These are phyloP conservation scores for Ceratobasidium sp. DNA, from an alignment of 1,284 basidiomycete species.

Conservation along the genomic window DNA sequence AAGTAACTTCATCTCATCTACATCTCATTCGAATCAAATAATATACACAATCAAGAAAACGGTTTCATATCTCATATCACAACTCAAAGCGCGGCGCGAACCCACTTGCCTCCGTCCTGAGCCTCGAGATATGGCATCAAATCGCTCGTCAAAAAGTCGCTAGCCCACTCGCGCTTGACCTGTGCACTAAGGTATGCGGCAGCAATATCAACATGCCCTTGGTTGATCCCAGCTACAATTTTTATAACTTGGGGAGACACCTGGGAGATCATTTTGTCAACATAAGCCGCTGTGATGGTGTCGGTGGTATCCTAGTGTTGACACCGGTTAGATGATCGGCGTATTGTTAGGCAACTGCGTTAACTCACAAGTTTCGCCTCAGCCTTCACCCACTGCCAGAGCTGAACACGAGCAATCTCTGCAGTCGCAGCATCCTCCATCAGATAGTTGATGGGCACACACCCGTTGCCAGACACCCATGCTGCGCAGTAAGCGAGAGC, in stretches of 20 bases:
- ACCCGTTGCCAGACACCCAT: constrained; percentile 97
- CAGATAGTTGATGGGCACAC: constrained; percentile 95
- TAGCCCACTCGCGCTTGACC: constrained; percentile 83
- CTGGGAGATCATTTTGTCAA: constrained; percentile 85
- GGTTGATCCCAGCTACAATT: constrained; percentile 78
- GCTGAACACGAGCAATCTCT: constrained; percentile 95
- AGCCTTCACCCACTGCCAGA: constrained; percentile 98
- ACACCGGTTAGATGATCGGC: background rate
- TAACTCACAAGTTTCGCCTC: constrained; percentile 69
- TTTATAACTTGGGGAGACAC: constrained; percentile 79
- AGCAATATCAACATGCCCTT: constrained; percentile 83
- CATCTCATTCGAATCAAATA: background rate
- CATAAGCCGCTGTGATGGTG: constrained; percentile 79
- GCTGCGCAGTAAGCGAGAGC: constrained; percentile 91
- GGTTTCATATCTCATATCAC: background rate
- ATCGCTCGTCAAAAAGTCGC: constrained; percentile 93
- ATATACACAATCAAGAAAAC: constrained; percentile 19
- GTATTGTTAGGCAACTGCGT: background rate
- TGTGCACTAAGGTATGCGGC: constrained; percentile 89
- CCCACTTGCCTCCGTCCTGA: constrained; percentile 70
- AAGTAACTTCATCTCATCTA: constrained; percentile 2
- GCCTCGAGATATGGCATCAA: constrained; percentile 83
- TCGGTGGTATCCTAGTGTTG: constrained; percentile 74
- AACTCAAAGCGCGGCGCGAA: constrained; percentile 39
- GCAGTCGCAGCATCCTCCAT: constrained; percentile 99